phyloP scores from a whole-genome alignment of 1,284 basidiomycete genomes.

The Leccinum huronense region DNA sequence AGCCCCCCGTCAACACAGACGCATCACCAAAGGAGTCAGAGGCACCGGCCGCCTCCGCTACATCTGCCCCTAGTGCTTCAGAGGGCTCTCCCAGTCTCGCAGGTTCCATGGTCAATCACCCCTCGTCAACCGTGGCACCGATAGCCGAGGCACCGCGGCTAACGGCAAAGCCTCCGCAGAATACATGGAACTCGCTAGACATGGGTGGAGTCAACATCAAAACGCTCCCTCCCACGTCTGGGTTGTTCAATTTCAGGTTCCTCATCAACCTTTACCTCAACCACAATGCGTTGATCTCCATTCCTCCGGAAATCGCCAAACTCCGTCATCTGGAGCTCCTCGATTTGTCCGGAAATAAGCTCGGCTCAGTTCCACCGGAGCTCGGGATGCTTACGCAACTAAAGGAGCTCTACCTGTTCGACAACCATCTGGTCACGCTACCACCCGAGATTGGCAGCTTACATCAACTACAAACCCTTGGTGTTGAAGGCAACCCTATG shows the following conservation, averaged over 20 bases:
- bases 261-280: conserved; percentile 96
- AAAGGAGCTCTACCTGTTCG: conserved; percentile 93
- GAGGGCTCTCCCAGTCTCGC: conserved; percentile 39
- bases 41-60: conserved; percentile 26
- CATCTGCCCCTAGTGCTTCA: conserved; percentile 40
- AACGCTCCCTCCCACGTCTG: conserved; percentile 80
- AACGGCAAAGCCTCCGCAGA: conserved; percentile 59
- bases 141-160: conserved; percentile 61
- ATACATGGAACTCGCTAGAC: conserved; percentile 90
- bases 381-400: conserved; percentile 89
- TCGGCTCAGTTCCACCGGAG: conserved; percentile 80
- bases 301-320: conserved; percentile 84
- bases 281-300: conserved; percentile 82
- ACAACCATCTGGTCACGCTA: conserved; percentile 86
- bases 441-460: conserved; percentile 89
- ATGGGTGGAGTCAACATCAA: conserved; percentile 96
- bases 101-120: conserved; percentile 53
- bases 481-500: conserved; percentile 95
- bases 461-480: conserved; percentile 91
- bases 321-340: conserved; percentile 88
- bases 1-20: conserved; percentile 42
- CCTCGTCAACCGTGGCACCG: conserved; percentile 71
- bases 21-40: conserved; percentile 29
- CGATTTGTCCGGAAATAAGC: conserved; percentile 90
- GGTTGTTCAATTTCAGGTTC: conserved; percentile 90